A percentile compares a stretch with the other conserved stretches of the same genome.
Conservation (phyloP, 2,329 filamentous ascomycete genomes). For the Dendrostoma leiphaemia region DNA sequence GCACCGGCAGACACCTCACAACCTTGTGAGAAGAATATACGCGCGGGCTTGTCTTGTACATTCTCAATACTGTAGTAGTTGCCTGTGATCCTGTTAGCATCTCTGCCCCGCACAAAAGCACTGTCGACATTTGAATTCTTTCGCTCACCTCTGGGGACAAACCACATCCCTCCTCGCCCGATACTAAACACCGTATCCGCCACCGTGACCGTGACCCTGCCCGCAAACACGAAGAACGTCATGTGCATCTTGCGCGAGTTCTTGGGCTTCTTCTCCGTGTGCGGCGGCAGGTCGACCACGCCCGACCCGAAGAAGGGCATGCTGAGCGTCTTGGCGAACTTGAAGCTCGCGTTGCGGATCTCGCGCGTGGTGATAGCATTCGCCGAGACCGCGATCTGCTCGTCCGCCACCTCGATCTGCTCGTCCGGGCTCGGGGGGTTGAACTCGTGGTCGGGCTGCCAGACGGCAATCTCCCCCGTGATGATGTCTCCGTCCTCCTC, state of each 20-base stretch:
- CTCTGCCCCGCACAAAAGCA: too few relatives aligned
- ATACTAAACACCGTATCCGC: slow-evolving; percentile 77
- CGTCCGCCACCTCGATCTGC: slow-evolving; percentile 50
- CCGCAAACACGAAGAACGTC: slow-evolving; percentile 87
- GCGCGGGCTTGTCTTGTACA: slow-evolving; percentile 66
- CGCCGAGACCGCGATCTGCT: slow-evolving; percentile 56
- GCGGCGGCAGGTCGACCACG: slow-evolving; percentile 82
- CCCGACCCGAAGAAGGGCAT: slow-evolving; percentile 86
- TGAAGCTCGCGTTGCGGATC: slow-evolving; percentile 69
- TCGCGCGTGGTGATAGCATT: slow-evolving; percentile 56
- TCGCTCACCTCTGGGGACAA: slow-evolving; percentile 85
- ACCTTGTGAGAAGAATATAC: slow-evolving; percentile 90
- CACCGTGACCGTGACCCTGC: slow-evolving; percentile 77
- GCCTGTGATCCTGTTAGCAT: slow-evolving; percentile 48
- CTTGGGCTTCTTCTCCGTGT: slow-evolving; percentile 82
- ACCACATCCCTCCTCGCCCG: slow-evolving; percentile 84
- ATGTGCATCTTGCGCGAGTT: slow-evolving; percentile 96
- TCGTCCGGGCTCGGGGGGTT: slow-evolving; percentile 55
- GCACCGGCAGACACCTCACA: slow-evolving; percentile 52
- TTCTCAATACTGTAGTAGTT: slow-evolving; percentile 94
- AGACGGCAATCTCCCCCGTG: slow-evolving; percentile 61
- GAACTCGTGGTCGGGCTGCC: slow-evolving; percentile 57
- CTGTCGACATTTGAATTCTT: too few relatives aligned
- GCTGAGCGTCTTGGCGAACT: slow-evolving; percentile 84
- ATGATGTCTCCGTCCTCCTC: slow-evolving; percentile 66